These are phyloP conservation scores for Pleurotus tuoliensis DNA, from an alignment of 768 basidiomycete species.

Conservation along the genomic window DNA sequence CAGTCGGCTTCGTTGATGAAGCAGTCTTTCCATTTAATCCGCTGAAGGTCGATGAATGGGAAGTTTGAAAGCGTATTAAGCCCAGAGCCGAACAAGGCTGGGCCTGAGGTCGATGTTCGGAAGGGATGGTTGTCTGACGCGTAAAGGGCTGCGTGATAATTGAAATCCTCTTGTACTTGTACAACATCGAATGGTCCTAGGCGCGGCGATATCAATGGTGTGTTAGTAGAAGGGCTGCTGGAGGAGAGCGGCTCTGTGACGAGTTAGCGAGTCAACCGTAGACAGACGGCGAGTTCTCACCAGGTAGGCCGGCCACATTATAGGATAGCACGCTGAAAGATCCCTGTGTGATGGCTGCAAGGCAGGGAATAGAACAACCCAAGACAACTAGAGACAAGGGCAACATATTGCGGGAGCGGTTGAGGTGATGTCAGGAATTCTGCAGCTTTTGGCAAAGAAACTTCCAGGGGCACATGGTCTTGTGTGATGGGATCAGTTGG, in stretches of 20 bases:
- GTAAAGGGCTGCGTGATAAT: slow-evolving; percentile 33
- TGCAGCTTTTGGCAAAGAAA: not conserved
- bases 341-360: slow-evolving; percentile 20
- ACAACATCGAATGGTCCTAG: slow-evolving; percentile 27
- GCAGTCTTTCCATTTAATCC: slow-evolving; percentile 27
- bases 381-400: not conserved
- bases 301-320: slow-evolving; percentile 32
- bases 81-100: slow-evolving; percentile 29
- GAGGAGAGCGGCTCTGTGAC: slow-evolving; percentile 23
- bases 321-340: slow-evolving; percentile 24
- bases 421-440: not conserved
- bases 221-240: slow-evolving; percentile 23
- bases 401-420: not conserved
- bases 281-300: slow-evolving; percentile 10
- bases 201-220: slow-evolving; percentile 28
- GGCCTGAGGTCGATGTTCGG: slow-evolving; percentile 34
- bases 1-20: slow-evolving; percentile 29
- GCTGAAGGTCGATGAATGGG: slow-evolving; percentile 28
- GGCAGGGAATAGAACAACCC: not conserved
- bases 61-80: slow-evolving; percentile 34
- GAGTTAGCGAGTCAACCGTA: not conserved
- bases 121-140: slow-evolving; percentile 29
- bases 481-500: not conserved
- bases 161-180: slow-evolving; percentile 35
- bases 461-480: not conserved